phyloP scores from a whole-genome alignment of 2,329 filamentous ascomycete species.

The Xylariaceae sp. region DNA sequence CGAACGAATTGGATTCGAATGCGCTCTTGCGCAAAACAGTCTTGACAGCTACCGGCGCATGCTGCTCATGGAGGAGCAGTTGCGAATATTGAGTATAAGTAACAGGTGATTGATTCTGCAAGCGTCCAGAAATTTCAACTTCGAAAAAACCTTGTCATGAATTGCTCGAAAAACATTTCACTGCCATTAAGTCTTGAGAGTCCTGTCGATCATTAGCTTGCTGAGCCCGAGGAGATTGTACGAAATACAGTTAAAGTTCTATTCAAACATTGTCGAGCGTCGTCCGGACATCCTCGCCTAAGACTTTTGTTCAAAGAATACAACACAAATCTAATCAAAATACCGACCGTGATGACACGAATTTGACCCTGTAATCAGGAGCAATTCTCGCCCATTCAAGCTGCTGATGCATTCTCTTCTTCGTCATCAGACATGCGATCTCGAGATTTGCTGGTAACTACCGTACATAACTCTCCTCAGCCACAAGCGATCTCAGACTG shows the following conservation, averaged over 20 bases:
- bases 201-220: too few species aligned
- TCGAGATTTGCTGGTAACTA: constrained; percentile 17
- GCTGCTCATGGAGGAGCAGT: constrained; percentile 12
- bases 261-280: too few species aligned
- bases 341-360: constrained; percentile 26
- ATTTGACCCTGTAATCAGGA: constrained; percentile 22
- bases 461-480: constrained; percentile 11
- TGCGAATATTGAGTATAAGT: too few species aligned
- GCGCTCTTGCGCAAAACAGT: constrained; percentile 28
- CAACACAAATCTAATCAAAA: constrained; percentile 8
- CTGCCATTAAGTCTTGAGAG: too few species aligned
- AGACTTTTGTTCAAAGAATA: constrained; percentile 6
- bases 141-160: too few species aligned
- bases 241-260: too few species aligned
- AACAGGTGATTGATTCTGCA: too few species aligned
- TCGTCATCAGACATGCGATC: constrained; percentile 25
- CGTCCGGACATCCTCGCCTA: too few species aligned
- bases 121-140: too few species aligned
- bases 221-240: too few species aligned
- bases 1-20: constrained; percentile 13
- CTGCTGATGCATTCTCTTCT: constrained; percentile 17
- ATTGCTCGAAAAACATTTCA: too few species aligned
- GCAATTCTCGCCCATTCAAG: constrained; percentile 17
- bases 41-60: too few species aligned
- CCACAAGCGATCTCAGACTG: constrained; percentile 4